Percentiles rank a stretch among this genome's conserved stretches.
Evolutionary conservation across 148 eudicot genomes (phyloP).

Genomic region (Rhododendron molle): DNA sequence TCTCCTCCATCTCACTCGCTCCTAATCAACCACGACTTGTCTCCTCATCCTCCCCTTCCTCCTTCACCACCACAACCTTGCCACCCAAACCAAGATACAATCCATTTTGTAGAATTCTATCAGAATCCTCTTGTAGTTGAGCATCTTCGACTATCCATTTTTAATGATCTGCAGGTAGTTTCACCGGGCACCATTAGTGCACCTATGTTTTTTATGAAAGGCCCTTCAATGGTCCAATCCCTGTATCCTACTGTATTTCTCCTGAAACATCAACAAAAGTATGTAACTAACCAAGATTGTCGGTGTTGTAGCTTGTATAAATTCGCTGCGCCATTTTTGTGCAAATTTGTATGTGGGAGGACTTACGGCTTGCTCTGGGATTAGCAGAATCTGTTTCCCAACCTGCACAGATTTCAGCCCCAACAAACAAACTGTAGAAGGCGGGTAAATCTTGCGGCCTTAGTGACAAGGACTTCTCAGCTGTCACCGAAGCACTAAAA

Average conservation of each 20-base stretch:
- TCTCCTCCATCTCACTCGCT: no score
- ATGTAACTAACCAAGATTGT: background rate
- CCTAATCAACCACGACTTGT: no score
- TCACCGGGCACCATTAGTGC: background rate
- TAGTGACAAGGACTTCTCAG: conserved; percentile 80
- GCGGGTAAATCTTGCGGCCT: conserved; percentile 71
- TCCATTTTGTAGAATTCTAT: no score
- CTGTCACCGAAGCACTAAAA: conserved; percentile 88
- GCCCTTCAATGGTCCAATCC: no score
- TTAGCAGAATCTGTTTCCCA: conserved; percentile 69
- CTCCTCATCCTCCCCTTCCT: no score
- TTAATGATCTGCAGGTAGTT: background rate
- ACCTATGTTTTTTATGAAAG: background rate
- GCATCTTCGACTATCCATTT: background rate
- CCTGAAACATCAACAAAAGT: background rate
- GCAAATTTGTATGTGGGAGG: background rate
- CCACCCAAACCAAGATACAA: no score
- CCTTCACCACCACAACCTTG: no score
- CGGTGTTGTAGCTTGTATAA: background rate
- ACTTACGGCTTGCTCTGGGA: no score
- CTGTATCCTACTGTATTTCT: no score
- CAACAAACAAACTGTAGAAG: conserved; percentile 87
- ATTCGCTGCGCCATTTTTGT: background rate
- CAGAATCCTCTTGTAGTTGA: no score
- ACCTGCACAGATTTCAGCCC: conserved; percentile 79